Conservation (phyloP, 2,329 filamentous ascomycete genomes). For the Tetracladium maxilliforme region DNA sequence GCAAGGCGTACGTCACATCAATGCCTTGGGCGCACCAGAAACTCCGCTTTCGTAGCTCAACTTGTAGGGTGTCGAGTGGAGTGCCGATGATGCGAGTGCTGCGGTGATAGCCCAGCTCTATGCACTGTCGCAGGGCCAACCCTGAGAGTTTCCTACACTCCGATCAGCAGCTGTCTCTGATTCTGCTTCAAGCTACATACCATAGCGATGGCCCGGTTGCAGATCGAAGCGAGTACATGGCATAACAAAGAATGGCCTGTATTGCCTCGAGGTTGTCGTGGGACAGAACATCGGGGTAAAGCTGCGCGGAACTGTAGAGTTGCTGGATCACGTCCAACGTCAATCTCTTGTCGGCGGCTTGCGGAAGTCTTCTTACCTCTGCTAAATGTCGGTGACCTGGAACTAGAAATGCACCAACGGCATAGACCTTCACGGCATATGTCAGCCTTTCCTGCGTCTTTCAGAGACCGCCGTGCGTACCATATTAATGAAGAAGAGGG, state of each 20-base stretch:
- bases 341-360: too few relatives aligned
- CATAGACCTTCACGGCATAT: too few relatives aligned
- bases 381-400: too few relatives aligned
- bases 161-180: neutral
- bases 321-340: too few relatives aligned
- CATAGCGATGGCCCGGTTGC: constrained; percentile 12
- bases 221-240: constrained; percentile 12
- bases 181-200: constrained; percentile 4
- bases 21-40: constrained; percentile 19
- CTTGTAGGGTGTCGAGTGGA: constrained; percentile 7
- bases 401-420: too few relatives aligned
- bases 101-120: constrained; percentile 19
- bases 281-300: constrained; percentile 9
- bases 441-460: too few relatives aligned
- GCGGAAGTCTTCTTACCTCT: neutral
- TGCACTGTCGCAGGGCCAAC: constrained; percentile 16
- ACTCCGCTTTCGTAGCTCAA: constrained; percentile 14
- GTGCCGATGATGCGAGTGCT: constrained; percentile 7
- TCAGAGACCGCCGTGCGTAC: too few relatives aligned
- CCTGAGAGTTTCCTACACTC: constrained; percentile 14
- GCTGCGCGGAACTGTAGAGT: constrained; percentile 7
- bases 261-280: constrained; percentile 11
- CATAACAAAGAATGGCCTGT: constrained; percentile 11
- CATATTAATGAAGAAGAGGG: too few relatives aligned
- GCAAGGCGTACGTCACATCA: constrained; percentile 14